Conservation (phyloP, 1,139 yeast species). For the Candida sanyaensis region DNA sequence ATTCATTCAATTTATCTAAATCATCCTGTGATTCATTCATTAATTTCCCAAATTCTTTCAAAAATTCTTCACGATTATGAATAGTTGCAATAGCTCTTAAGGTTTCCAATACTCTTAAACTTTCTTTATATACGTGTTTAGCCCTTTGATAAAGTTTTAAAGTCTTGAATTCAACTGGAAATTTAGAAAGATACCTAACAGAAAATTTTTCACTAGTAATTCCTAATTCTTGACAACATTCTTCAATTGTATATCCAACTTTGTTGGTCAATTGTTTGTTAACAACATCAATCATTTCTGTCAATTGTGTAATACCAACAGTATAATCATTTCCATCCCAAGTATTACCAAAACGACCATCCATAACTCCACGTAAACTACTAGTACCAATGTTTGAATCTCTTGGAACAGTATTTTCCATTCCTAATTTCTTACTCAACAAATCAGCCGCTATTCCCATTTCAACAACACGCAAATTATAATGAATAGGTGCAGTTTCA, state of each 20-base stretch:
- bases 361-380: constrained; percentile 65
- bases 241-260: constrained; percentile 52
- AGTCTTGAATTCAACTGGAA: constrained; percentile 57
- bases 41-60: constrained; percentile 48
- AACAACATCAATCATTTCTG: constrained; percentile 41
- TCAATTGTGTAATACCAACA: constrained; percentile 44
- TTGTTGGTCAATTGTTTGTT: constrained; percentile 23
- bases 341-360: constrained; percentile 39
- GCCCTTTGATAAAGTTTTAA: constrained; percentile 62
- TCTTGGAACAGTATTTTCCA: constrained; percentile 34
- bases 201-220: constrained; percentile 45
- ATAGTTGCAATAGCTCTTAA: constrained; percentile 34
- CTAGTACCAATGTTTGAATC: constrained; percentile 55
- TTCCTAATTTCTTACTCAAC: constrained; percentile 49
- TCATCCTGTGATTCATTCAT: constrained; percentile 64
- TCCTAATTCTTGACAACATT: constrained; percentile 49
- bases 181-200: constrained; percentile 47
- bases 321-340: constrained; percentile 53
- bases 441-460: constrained; percentile 64
- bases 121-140: constrained; percentile 65
- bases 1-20: constrained; percentile 48
- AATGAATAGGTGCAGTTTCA: constrained; percentile 70
- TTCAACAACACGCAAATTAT: constrained; percentile 72
- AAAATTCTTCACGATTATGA: constrained; percentile 27
- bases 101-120: constrained; percentile 59